Percentiles rank a stretch among this genome's conserved stretches.
phyloP scores from a whole-genome alignment of 306 rosid species.

The Psophocarpus tetragonolobus region DNA sequence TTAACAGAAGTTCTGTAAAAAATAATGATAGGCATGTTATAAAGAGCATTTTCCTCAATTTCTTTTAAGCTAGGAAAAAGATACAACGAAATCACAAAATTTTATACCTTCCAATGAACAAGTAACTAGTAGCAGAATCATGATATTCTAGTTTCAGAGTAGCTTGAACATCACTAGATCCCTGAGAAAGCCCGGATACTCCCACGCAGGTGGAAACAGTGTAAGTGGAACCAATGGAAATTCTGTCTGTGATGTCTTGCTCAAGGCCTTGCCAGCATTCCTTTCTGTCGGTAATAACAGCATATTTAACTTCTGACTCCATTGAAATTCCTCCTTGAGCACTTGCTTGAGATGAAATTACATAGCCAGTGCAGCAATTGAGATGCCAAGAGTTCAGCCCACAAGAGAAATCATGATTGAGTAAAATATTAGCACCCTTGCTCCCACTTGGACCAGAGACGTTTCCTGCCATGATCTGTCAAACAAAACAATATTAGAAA shows the following conservation, averaged over 20 bases:
- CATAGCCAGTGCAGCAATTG: constrained; percentile 68
- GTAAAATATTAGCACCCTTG: constrained; percentile 56
- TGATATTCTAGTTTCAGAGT: constrained; percentile 70
- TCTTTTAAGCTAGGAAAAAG: constrained; percentile 16
- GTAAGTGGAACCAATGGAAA: constrained; percentile 60
- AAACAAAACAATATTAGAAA: constrained; percentile 29
- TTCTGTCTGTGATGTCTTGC: constrained; percentile 71
- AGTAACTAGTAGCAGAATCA: constrained; percentile 61
- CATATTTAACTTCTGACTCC: constrained; percentile 44
- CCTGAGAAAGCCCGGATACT: constrained; percentile 66
- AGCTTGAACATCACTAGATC: constrained; percentile 69
- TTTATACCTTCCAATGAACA: constrained; percentile 72
- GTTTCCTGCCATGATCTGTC: constrained; percentile 51
- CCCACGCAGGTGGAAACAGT: constrained; percentile 76
- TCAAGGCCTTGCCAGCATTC: constrained; percentile 97
- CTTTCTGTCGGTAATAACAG: constrained; percentile 64
- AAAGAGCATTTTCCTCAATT: constrained; percentile 16
- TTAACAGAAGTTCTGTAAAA: constrained; percentile 67
- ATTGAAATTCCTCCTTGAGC: constrained; percentile 37
- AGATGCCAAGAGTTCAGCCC: constrained; percentile 81
- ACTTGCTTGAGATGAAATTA: constrained; percentile 51
- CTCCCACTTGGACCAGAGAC: constrained; percentile 35
- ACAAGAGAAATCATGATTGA: constrained; percentile 77
- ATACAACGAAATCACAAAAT: neutral
- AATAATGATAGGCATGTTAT: constrained; percentile 23